These are phyloP conservation scores for Zanthoxylum bungeanum DNA, from an alignment of 345 rosid species.

Conservation along the genomic window DNA sequence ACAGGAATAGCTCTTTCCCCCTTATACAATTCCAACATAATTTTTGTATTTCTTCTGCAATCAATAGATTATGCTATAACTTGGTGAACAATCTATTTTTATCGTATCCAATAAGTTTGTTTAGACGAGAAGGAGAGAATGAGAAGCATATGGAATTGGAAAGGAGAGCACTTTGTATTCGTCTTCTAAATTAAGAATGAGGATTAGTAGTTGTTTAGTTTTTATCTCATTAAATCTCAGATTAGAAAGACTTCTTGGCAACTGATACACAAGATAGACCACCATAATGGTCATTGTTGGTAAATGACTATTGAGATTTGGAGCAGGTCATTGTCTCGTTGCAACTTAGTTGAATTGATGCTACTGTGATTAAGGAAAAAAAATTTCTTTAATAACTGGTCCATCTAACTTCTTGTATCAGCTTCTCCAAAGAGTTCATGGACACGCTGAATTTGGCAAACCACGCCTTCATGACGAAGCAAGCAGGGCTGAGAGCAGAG, in stretches of 20 bases:
- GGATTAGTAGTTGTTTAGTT: background rate
- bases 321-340: background rate
- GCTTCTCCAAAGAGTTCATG: constrained; percentile 37
- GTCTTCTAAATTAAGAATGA: background rate
- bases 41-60: background rate
- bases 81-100: background rate
- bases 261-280: background rate
- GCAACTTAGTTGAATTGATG: background rate
- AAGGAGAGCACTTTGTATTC: background rate
- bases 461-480: constrained; percentile 33
- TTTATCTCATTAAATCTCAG: background rate
- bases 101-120: too few relatives aligned
- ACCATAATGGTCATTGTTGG: too few relatives aligned
- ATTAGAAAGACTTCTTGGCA: background rate
- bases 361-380: background rate
- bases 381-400: constrained; percentile 6
- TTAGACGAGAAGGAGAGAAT: background rate
- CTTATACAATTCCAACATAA: background rate
- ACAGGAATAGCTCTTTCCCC: background rate
- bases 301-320: background rate
- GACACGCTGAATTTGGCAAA: constrained; percentile 36
- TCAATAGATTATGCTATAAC: background rate
- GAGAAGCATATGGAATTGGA: background rate
- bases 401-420: constrained; percentile 9
- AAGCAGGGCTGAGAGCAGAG: constrained; percentile 33